Conservation (phyloP, 2,329 filamentous ascomycete genomes). For the Ilyonectria destructans region DNA sequence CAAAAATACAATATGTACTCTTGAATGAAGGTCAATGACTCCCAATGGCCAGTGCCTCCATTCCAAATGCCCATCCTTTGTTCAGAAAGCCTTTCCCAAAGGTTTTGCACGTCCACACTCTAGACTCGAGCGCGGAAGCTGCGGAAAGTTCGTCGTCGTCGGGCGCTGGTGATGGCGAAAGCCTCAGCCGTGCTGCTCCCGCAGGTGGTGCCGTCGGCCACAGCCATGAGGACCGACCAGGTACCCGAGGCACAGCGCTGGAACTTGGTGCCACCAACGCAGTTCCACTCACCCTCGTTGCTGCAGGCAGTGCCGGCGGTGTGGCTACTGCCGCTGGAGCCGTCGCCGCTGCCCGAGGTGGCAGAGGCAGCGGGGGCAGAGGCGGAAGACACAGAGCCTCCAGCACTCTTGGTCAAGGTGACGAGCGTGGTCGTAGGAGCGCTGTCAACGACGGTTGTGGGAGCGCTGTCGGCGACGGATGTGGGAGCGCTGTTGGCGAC, state of each 20-base stretch:
- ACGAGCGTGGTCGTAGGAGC: constrained; percentile 37
- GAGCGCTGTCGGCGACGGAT: constrained; percentile 10
- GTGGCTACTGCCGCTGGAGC: constrained; percentile 50
- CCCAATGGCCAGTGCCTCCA: constrained; percentile 19
- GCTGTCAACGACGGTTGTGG: constrained; percentile 28
- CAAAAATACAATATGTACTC: constrained; percentile 35
- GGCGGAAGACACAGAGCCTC: constrained; percentile 34
- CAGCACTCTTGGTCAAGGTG: constrained; percentile 45
- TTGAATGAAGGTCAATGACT: constrained; percentile 22
- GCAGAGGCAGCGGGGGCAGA: constrained; percentile 36
- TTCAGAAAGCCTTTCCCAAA: constrained; percentile 10
- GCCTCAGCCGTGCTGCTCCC: constrained; percentile 47
- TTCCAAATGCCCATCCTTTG: constrained; percentile 16
- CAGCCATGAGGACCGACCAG: constrained; percentile 66
- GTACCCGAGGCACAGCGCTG: constrained; percentile 75
- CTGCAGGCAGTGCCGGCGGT: constrained; percentile 63
- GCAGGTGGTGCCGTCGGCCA: constrained; percentile 72
- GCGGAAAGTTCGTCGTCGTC: constrained; percentile 33
- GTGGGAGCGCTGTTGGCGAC: constrained; percentile 23
- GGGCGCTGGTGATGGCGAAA: constrained; percentile 46
- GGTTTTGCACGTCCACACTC: not conserved
- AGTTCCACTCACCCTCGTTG: constrained; percentile 73
- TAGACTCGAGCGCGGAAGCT: constrained; percentile 11
- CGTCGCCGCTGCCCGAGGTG: constrained; percentile 39
- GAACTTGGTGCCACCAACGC: constrained; percentile 69